These are phyloP conservation scores for Nothophaeocryptopus gaeumannii DNA, from an alignment of 2,329 filamentous ascomycete species.

Conservation along the genomic window DNA sequence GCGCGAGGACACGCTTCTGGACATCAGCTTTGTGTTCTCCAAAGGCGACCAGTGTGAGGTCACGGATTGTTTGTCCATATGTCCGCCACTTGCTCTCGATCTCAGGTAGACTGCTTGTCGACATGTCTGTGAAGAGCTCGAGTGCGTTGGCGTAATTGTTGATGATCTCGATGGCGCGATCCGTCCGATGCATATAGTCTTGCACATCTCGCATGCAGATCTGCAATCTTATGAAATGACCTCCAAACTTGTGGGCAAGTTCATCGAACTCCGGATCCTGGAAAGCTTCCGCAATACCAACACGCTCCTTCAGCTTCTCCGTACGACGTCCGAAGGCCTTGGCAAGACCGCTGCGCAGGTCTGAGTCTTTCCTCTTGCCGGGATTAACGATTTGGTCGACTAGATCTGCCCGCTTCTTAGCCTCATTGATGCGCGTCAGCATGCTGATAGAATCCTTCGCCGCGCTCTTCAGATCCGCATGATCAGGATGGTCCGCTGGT, in stretches of 20 bases:
- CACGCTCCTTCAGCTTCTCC: conserved; percentile 75
- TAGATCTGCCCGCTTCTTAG: conserved; percentile 90
- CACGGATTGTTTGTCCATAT: conserved; percentile 81
- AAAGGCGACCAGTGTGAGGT: conserved; percentile 77
- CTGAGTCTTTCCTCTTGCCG: conserved; percentile 74
- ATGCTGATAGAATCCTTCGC: conserved; percentile 65
- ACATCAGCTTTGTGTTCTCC: conserved; percentile 75
- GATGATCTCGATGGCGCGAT: conserved; percentile 76
- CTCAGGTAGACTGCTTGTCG: conserved; percentile 72
- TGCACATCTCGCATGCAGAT: conserved; percentile 93
- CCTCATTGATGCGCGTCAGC: conserved; percentile 76
- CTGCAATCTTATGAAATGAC: conserved; percentile 88
- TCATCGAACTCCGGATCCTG: conserved; percentile 81
- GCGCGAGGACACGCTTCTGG: conserved; percentile 78
- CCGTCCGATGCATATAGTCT: conserved; percentile 79
- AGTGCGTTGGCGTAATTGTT: conserved; percentile 77
- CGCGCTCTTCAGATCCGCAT: conserved; percentile 64
- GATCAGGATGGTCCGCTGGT: conserved; percentile 78
- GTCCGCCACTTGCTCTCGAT: conserved; percentile 92
- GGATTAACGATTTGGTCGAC: conserved; percentile 79
- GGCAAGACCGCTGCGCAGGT: conserved; percentile 77
- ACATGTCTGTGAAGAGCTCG: conserved; percentile 72
- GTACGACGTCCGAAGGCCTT: conserved; percentile 87
- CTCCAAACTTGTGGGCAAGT: conserved; percentile 80
- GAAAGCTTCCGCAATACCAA: conserved; percentile 61